Evolutionary conservation across 2,329 filamentous ascomycete genomes (phyloP), one percentile per base, ranked within the genome.

Genomic region (Pyrenophora graminea): DNA sequence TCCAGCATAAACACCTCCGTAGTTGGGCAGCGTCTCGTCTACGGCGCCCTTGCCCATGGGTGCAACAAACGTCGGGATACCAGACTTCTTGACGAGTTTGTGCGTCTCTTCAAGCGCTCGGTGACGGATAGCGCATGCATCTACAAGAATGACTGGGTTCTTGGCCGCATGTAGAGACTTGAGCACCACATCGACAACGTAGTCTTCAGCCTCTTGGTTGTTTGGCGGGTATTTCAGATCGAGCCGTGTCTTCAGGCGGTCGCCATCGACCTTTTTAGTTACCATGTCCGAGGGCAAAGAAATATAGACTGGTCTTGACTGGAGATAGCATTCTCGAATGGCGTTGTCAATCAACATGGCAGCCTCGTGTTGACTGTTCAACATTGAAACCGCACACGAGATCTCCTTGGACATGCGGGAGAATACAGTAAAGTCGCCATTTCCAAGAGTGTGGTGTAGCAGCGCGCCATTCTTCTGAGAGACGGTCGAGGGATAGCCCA

Each of bases 1-100:
- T n/a, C 91, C 91, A 7, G 88, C 88, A 70, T 96, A 95, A 4
- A 96, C 89, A 57, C 91, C 91, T 18, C 89, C 89, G 61, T 88
- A 96, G 65, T 84, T 88, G n/a, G 81, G 77, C 39, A 88, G 81
- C 2, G 82, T 82, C 73, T 96, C 91, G 64, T 94, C 82, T 39
- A 96, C 82, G 17, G 89, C 88, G 15, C 90, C 84, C 76, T 96
- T 96, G 39, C 91, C 91, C 88, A 95, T 95, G 2, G 91, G 90
- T 0, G 90, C 88, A n/a, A 92, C 89, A 63, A 94, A 95, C 0
- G 89, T 87, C 4, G 91, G 91, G 6, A 96, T 77, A 3, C 84
- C 79, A 1, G 89, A 89, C 72, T 87, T 89, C 53, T 86, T 79
- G 44, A 95, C 77, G 13, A 96, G 78, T 6, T 83, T 82, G 61